phyloP scores from a whole-genome alignment of 257 asterid genomes.

The Voacanga thouarsii region DNA sequence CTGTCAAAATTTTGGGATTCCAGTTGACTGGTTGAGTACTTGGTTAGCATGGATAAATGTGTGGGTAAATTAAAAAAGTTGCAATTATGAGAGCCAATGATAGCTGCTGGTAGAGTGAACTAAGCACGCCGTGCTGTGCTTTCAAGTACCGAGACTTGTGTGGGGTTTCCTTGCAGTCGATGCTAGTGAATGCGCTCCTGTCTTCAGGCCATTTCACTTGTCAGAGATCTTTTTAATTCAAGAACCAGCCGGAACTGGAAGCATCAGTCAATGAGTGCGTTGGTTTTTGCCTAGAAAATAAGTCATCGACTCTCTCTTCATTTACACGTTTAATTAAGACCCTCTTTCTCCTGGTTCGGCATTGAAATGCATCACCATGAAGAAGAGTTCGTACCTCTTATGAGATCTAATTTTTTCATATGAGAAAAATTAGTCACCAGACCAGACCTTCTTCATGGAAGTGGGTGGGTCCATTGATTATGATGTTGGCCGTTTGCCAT shows the following conservation, averaged over 20 bases:
- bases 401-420: neutral
- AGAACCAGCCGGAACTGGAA: conserved; percentile 3
- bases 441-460: neutral
- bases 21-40: neutral
- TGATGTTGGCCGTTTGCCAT: conserved; percentile 21
- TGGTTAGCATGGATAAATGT: neutral
- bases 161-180: conserved; percentile 8
- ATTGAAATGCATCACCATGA: neutral
- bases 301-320: conserved; percentile 28
- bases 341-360: neutral
- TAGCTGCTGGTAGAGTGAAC: conserved; percentile 9
- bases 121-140: conserved; percentile 17
- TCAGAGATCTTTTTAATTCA: conserved; percentile 3
- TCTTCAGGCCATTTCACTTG: neutral
- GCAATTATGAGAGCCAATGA: conserved; percentile 2
- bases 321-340: neutral
- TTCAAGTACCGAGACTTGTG: conserved; percentile 33
- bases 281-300: conserved; percentile 21
- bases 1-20: conserved; percentile 3
- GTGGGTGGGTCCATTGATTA: conserved; percentile 7
- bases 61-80: neutral
- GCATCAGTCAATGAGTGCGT: conserved; percentile 19
- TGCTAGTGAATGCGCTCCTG: neutral
- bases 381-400: neutral
- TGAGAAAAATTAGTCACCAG: neutral